phyloP scores from a whole-genome alignment of 2,329 filamentous ascomycete genomes.

The Penicillium sp. region DNA sequence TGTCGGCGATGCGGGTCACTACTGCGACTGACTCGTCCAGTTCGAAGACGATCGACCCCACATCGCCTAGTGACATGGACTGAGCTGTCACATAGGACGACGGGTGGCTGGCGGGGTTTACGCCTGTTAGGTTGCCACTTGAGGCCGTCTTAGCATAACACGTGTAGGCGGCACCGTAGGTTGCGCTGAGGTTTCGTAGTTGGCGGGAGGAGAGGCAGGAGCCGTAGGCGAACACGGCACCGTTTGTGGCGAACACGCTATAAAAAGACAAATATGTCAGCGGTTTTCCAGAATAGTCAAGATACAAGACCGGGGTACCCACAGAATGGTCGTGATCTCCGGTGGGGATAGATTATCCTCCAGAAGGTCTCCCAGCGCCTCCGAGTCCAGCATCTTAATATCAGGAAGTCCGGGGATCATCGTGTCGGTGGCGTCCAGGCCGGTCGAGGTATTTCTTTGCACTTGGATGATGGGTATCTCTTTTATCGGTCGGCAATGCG shows the following conservation, averaged over 20 bases:
- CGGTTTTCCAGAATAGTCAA: neutral
- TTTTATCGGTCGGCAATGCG: slow-evolving; percentile 13
- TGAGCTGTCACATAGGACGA: slow-evolving; percentile 44
- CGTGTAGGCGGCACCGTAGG: slow-evolving; percentile 45
- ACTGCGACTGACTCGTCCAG: slow-evolving; percentile 42
- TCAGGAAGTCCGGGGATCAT: slow-evolving; percentile 44
- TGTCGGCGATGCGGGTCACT: slow-evolving; percentile 43
- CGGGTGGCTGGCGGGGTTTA: slow-evolving; percentile 43
- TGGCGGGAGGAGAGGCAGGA: slow-evolving; percentile 41
- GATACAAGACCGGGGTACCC: neutral
- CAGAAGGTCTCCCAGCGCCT: slow-evolving; percentile 41
- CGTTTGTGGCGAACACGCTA: slow-evolving; percentile 45
- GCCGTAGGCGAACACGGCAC: slow-evolving; percentile 45
- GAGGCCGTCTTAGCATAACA: slow-evolving; percentile 43
- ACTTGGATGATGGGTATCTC: slow-evolving; percentile 8
- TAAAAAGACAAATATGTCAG: neutral
- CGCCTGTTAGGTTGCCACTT: slow-evolving; percentile 42
- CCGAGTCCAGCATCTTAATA: slow-evolving; percentile 45
- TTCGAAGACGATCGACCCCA: slow-evolving; percentile 46
- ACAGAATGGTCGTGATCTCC: slow-evolving; percentile 46
- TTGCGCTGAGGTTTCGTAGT: slow-evolving; percentile 43
- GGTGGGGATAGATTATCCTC: slow-evolving; percentile 45
- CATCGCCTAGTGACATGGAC: slow-evolving; percentile 42
- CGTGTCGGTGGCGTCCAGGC: slow-evolving; percentile 26
- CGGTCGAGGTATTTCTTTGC: slow-evolving; percentile 14